These are phyloP conservation scores for Graphilbum fragrans DNA, from an alignment of 2,329 filamentous ascomycete species.

Conservation along the genomic window DNA sequence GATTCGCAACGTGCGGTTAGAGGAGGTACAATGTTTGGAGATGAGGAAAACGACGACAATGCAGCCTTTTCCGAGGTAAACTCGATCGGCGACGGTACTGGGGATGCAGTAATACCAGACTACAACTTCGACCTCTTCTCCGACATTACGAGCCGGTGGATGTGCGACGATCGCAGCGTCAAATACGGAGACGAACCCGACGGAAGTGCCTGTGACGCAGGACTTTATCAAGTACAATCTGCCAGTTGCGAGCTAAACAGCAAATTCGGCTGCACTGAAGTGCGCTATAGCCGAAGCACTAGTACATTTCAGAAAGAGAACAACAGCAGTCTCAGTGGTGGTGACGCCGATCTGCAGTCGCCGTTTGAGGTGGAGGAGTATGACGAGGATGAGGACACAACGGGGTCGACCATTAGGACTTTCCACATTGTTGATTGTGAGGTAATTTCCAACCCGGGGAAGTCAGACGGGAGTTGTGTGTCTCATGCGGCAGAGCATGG, in stretches of 20 bases:
- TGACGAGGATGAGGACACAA: not conserved
- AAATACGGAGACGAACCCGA: no score
- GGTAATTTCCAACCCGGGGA: slow-evolving; percentile 7
- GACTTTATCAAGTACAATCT: no score
- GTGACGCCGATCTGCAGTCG: not conserved
- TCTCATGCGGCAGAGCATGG: not conserved
- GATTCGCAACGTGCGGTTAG: not conserved
- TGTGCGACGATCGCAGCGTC: not conserved
- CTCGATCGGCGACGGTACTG: no score
- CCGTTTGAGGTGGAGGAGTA: slow-evolving; percentile 8
- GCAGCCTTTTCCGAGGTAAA: no score
- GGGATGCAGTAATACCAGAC: slow-evolving; percentile 1
- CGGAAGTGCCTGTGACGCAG: not conserved
- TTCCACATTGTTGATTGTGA: slow-evolving; percentile 6
- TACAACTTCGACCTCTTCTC: slow-evolving; percentile 9
- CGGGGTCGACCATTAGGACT: not conserved
- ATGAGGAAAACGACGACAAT: not conserved
- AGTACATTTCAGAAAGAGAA: not conserved
- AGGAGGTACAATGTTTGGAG: not conserved
- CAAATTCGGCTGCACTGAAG: no score
- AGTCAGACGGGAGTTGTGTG: not conserved
- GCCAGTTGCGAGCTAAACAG: no score
- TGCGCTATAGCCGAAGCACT: no score
- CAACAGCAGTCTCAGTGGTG: no score
- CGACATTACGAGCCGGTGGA: slow-evolving; percentile 2